Conservation (phyloP, 2,329 filamentous ascomycete genomes). For the Cladosporium sp. region DNA sequence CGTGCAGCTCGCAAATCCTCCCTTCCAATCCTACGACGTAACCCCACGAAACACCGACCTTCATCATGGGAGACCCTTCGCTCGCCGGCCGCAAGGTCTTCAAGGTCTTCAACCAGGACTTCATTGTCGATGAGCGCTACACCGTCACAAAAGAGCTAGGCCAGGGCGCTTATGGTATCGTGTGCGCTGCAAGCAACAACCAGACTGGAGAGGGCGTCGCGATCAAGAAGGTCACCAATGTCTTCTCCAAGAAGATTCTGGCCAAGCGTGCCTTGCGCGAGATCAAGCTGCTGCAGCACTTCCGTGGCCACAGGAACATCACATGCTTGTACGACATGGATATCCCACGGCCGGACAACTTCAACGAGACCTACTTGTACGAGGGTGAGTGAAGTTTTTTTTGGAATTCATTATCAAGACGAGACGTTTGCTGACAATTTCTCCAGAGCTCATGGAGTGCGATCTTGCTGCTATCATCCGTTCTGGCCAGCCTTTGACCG, state of each 20-base stretch:
- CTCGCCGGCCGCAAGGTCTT: conserved; percentile 81
- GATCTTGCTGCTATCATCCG: conserved; percentile 97
- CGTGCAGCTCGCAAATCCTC: neutral
- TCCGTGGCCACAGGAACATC: conserved; percentile 71
- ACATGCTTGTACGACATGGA: conserved; percentile 99
- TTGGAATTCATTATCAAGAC: neutral
- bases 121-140: conserved; percentile 96
- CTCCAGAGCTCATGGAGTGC: conserved; percentile 96
- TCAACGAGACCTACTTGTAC: conserved; percentile 98
- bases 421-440: neutral
- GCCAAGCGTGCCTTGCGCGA: conserved; percentile 96
- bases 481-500: conserved; percentile 93
- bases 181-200: conserved; percentile 92
- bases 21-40: conserved; percentile 22
- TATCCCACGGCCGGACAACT: conserved; percentile 93
- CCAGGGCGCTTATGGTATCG: conserved; percentile 97
- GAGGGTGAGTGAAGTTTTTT: conserved; percentile 65
- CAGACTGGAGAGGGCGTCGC: conserved; percentile 90
- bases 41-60: neutral
- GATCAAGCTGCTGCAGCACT: conserved; percentile 98
- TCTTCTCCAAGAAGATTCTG: conserved; percentile 99
- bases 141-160: conserved; percentile 98
- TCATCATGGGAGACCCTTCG: conserved; percentile 54
- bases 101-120: conserved; percentile 99
- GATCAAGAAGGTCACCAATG: conserved; percentile 99